Evolutionary conservation across 139 green algal genomes (phyloP), one percentile per base, ranked within the genome.

Genomic region (Chlorella sp.): DNA sequence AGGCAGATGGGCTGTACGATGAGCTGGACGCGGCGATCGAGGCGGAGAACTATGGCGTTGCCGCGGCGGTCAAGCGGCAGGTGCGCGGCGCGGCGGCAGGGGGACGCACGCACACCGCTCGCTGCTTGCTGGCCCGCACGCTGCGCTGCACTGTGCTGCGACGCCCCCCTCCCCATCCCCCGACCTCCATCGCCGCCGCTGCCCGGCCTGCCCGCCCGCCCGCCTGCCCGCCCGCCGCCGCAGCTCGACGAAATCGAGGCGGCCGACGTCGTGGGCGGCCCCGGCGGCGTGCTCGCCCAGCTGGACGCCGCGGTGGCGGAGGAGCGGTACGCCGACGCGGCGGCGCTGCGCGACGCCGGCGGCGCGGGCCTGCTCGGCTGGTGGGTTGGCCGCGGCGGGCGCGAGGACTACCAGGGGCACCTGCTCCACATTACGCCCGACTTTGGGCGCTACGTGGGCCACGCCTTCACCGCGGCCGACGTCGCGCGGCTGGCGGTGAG

Each of bases 301-400:
- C 66, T 94, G 36, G 19, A 86, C 27, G 31, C 14, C 3, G 91
- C 90, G 2, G 60, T 97, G 48, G 50, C 76, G 14, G 35, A 77
- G 23, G 92, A 97, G 84, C 45, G 80, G n/a, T 97, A 94, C 60
- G 74, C 40, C 19, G 74, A 76, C 8, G 93, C 93, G 6, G 90
- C 90, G 2, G 41, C 42, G 43, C 71, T 97, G 46, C 66, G 91
- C 12, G 93, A 97, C 77, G 56, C 81, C 29, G 86, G 82, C 31
- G 62, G 77, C 3, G 74, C 74, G 17, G 71, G 84, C 5, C 62
- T 96, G 60, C 27, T 87, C 36, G 93, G 93, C 35, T 97, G 93
- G 93, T 97, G 93, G 93, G 75, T 77, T 8, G 86, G 83, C 38
- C 72, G 76, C n/a, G 73, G 71, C n/a, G n/a, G n/a, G n/a, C 77